phyloP scores from a whole-genome alignment of 164 flowering plant genomes.

The Annona squamosa region DNA sequence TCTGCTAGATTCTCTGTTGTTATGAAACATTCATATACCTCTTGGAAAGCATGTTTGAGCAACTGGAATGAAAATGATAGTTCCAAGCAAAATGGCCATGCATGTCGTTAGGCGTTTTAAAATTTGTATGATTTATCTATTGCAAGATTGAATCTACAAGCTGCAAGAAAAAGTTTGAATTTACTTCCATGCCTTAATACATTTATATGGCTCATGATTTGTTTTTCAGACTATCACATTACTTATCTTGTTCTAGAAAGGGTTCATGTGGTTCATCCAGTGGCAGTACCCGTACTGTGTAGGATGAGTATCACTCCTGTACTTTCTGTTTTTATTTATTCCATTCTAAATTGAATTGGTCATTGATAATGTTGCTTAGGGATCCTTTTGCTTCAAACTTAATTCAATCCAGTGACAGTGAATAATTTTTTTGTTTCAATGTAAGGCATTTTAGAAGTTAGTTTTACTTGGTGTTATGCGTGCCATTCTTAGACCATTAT shows the following conservation, averaged over 20 bases:
- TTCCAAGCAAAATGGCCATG: background rate
- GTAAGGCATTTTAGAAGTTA: background rate
- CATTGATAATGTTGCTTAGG: background rate
- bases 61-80: background rate
- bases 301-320: background rate
- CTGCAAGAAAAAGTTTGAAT: background rate
- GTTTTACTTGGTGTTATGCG: background rate
- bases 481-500: background rate
- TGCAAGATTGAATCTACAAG: background rate
- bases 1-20: background rate
- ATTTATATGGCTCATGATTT: background rate
- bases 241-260: background rate
- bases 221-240: background rate
- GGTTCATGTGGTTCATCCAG: background rate
- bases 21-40: no score
- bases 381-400: background rate
- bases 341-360: background rate
- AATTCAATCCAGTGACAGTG: no score
- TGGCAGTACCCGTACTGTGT: background rate
- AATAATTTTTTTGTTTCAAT: background rate
- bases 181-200: background rate
- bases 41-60: no score
- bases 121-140: background rate
- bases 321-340: background rate
- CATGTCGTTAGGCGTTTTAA: background rate